Evolutionary conservation across 768 basidiomycete species (phyloP).

Genomic region (Clitopilus passeckerianus): DNA sequence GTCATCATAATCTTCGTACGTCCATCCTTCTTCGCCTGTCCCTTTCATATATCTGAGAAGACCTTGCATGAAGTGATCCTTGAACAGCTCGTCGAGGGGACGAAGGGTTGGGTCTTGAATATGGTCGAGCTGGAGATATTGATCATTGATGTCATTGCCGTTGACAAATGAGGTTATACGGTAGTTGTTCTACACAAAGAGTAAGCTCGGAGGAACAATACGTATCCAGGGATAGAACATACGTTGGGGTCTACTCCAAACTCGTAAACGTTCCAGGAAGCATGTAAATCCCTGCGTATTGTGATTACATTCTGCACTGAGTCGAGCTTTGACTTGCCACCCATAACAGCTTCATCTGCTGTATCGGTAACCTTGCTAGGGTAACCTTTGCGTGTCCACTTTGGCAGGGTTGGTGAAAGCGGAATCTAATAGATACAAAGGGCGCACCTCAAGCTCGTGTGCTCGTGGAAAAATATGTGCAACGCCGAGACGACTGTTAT

Average conservation of each 20-base stretch:
- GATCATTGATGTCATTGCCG: slow-evolving; percentile 20
- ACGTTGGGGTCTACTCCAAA: slow-evolving; percentile 16
- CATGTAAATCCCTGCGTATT: slow-evolving; percentile 13
- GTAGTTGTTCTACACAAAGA: slow-evolving; percentile 19
- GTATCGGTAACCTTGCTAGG: slow-evolving; percentile 10
- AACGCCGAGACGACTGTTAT: slow-evolving; percentile 7
- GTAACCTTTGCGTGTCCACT: slow-evolving; percentile 14
- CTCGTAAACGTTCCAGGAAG: slow-evolving; percentile 15
- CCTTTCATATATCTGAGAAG: no score
- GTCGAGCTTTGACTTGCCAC: slow-evolving; percentile 12
- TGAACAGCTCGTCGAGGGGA: slow-evolving; percentile 3
- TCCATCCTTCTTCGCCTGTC: not conserved
- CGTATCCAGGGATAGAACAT: not conserved
- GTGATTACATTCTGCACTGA: slow-evolving; percentile 15
- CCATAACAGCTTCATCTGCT: not conserved
- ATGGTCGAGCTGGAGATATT: slow-evolving; percentile 16
- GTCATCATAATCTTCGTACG: slow-evolving; percentile 1
- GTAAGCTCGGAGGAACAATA: not conserved
- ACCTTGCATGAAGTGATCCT: slow-evolving; percentile 4
- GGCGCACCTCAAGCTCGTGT: slow-evolving; percentile 1
- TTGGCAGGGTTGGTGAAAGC: not conserved
- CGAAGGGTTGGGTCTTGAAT: slow-evolving; percentile 13
- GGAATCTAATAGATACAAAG: not conserved
- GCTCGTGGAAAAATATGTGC: slow-evolving; percentile 10
- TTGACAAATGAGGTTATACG: slow-evolving; percentile 21